Evolutionary conservation across 78 protist species (phyloP).

Genomic region (Capsaspora owczarzaki): DNA sequence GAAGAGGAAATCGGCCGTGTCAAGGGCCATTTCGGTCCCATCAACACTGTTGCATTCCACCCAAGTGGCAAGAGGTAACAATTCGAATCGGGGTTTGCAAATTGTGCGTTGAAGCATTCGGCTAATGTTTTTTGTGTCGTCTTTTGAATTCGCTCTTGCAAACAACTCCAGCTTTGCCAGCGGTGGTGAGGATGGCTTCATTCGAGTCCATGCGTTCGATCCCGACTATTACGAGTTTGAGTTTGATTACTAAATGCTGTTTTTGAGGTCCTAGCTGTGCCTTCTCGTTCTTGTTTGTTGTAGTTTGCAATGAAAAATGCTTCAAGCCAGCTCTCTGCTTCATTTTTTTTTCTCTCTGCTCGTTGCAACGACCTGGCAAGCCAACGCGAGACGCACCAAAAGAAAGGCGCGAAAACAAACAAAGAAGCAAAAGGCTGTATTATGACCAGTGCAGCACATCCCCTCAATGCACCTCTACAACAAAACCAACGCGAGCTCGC

Average conservation of each 20-base stretch:
- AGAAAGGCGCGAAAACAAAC: too few species aligned
- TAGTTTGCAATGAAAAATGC: too few species aligned
- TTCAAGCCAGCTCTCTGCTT: too few species aligned
- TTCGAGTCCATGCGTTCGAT: constrained; percentile 70
- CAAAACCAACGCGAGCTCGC: constrained; percentile 65
- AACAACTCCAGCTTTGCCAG: constrained; percentile 4
- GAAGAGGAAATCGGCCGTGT: constrained; percentile 57
- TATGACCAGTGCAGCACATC: too few species aligned
- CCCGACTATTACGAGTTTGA: constrained; percentile 32
- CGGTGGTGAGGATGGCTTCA: constrained; percentile 81
- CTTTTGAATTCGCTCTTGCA: not conserved
- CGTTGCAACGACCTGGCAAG: too few species aligned
- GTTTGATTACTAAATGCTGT: constrained; percentile 1
- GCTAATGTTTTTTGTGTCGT: not conserved
- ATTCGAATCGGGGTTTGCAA: too few species aligned
- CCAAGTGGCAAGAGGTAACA: constrained; percentile 60
- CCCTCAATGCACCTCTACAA: too few species aligned
- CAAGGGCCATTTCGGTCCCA: constrained; percentile 79
- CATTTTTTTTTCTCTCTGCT: too few species aligned
- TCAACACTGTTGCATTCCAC: constrained; percentile 58
- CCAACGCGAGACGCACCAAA: too few species aligned
- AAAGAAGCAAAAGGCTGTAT: too few species aligned
- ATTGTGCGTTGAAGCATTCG: not conserved
- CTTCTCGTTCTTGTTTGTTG: too few species aligned
- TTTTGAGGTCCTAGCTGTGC: too few species aligned